Percentiles rank a stretch among this genome's conserved stretches.
These are phyloP conservation scores for Brassica napus DNA, from an alignment of 345 rosid genomes.

Conservation along the genomic window DNA sequence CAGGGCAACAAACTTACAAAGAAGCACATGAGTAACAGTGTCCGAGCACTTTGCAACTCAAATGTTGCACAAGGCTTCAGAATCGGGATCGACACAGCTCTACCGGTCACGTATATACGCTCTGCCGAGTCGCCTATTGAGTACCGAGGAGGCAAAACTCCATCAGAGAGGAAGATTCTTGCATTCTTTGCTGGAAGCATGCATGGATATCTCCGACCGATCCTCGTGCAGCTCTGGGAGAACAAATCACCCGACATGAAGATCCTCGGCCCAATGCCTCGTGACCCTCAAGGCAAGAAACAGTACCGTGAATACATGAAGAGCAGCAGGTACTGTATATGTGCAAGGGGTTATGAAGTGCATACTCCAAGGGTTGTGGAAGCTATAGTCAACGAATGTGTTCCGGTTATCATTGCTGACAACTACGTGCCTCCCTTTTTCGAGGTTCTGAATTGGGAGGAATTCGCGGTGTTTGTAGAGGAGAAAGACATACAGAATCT, in stretches of 20 bases:
- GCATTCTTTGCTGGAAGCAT: constrained; percentile 91
- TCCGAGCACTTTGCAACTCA: constrained; percentile 78
- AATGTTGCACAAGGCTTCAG: constrained; percentile 68
- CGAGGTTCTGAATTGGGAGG: constrained; percentile 78
- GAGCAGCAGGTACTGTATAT: constrained; percentile 83
- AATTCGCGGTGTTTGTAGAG: constrained; percentile 68
- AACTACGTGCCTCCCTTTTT: constrained; percentile 89
- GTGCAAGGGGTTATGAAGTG: constrained; percentile 89
- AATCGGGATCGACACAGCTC: constrained; percentile 68
- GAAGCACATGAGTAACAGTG: constrained; percentile 53
- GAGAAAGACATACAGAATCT: constrained; percentile 73
- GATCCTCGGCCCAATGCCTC: constrained; percentile 74
- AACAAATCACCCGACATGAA: constrained; percentile 76
- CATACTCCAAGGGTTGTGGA: constrained; percentile 86
- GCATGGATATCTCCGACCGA: constrained; percentile 80
- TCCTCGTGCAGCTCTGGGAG: constrained; percentile 68
- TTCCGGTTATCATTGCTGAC: constrained; percentile 86
- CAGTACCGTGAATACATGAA: constrained; percentile 74
- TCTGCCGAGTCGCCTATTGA: constrained; percentile 55
- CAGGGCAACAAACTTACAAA: constrained; percentile 67
- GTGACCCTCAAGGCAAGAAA: constrained; percentile 56
- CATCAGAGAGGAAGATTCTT: constrained; percentile 59
- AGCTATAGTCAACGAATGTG: constrained; percentile 72
- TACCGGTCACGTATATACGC: constrained; percentile 75
- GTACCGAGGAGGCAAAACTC: constrained; percentile 69